Evolutionary conservation across 2,329 filamentous ascomycete genomes (phyloP).

Genomic region (Fusarium phyllophilum): DNA sequence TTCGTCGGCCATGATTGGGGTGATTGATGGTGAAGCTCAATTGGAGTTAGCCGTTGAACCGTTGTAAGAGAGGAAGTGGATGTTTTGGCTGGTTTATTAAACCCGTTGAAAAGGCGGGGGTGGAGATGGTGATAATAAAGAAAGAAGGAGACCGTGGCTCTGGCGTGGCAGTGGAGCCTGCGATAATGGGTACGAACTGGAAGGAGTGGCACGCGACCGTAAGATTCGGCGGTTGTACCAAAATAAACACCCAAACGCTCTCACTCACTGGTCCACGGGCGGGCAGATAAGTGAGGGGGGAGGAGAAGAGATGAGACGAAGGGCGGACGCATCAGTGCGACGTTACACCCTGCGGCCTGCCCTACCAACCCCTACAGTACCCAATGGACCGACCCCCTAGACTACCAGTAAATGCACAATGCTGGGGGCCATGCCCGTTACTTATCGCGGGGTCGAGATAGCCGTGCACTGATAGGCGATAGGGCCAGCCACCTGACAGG

Average conservation of each 20-base stretch:
- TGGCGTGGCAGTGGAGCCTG: neutral
- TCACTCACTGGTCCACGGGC: neutral
- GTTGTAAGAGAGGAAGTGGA: neutral
- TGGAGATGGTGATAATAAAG: constrained; percentile 5
- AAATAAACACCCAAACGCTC: constrained; percentile 7
- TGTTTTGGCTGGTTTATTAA: constrained; percentile 19
- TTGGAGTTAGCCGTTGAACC: constrained; percentile 1
- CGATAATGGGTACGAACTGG: neutral
- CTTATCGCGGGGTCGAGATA: constrained; percentile 28
- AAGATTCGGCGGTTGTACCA: constrained; percentile 1
- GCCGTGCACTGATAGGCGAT: constrained; percentile 3
- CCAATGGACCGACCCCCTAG: neutral
- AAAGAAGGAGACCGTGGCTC: neutral
- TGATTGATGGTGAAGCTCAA: neutral
- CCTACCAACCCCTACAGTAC: neutral
- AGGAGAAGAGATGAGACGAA: constrained; percentile 8
- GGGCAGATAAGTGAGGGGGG: neutral
- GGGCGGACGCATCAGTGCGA: constrained; percentile 21
- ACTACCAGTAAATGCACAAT: neutral
- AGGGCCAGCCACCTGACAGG: constrained; percentile 8
- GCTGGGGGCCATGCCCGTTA: neutral
- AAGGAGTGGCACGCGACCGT: constrained; percentile 16
- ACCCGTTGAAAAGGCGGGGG: constrained; percentile 15
- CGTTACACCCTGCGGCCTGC: neutral
- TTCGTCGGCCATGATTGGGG: constrained; percentile 18